These are phyloP conservation scores for Pseudoscleropodium purum DNA, from an alignment of 225 moss, liverwort and hornwort genomes.

Conservation along the genomic window DNA sequence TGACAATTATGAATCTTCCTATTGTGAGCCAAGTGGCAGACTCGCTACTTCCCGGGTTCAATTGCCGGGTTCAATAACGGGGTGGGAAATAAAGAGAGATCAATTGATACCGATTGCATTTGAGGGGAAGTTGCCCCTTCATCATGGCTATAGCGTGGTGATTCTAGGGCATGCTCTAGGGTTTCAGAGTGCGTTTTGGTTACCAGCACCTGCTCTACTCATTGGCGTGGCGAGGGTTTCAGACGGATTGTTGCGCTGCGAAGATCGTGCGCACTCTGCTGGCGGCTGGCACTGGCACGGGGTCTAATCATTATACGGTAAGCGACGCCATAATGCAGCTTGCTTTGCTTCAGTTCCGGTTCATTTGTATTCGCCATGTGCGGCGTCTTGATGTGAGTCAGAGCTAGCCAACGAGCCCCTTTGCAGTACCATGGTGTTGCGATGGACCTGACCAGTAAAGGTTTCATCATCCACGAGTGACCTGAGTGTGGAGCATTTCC, in stretches of 20 bases:
- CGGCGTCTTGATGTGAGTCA: neutral
- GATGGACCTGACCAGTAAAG: neutral
- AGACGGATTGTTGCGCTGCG: neutral
- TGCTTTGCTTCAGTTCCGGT: neutral
- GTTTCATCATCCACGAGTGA: neutral
- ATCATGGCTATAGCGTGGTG: too few species aligned
- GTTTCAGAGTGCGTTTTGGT: too few species aligned
- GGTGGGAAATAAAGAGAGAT: too few species aligned
- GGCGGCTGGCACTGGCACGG: neutral
- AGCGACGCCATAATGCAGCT: neutral
- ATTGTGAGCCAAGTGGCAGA: too few species aligned
- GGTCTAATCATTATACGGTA: neutral
- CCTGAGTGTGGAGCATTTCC: neutral
- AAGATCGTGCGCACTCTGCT: neutral
- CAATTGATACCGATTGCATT: too few species aligned
- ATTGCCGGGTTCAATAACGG: too few species aligned
- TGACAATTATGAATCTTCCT: too few species aligned
- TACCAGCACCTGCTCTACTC: neutral
- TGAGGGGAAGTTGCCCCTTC: too few species aligned
- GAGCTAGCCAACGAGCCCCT: neutral
- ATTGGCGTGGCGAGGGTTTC: neutral
- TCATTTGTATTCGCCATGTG: neutral
- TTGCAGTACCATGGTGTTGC: too few species aligned
- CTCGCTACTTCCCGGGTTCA: too few species aligned
- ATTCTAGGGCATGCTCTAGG: too few species aligned